Evolutionary conservation across 345 rosid species (phyloP), one percentile per base, ranked within the genome.

Genomic region (Firmiana major): DNA sequence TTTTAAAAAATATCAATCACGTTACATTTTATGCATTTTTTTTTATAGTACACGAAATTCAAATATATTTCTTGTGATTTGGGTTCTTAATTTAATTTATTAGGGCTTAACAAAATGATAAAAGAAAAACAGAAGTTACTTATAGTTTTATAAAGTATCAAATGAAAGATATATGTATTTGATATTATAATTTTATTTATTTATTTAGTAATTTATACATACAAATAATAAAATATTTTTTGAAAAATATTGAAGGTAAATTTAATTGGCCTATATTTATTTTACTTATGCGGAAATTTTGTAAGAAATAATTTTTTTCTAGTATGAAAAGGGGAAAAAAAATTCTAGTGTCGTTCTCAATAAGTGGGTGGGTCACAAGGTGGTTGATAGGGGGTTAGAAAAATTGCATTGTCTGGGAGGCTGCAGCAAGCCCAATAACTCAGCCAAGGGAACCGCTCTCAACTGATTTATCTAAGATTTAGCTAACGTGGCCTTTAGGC

Each of bases 361-460:
- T 12, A 15, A n/a, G 75, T 8, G 77, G 77, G 40, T 59, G 45
- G 77, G 77, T 66, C 64, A 64, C 13, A 7, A 49, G 79, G 66
- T 34, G 81, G 76, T 79, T 13, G 85, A 67, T 73, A 82, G 65
- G 63, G 78, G 79, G 71, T 82, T 80, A 73, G 87, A 79, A 78
- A 82, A 34, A 63, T 72, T 53, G 79, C 81, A 21, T 79, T 82
- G 76, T 79, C 84, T 79, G 36, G 26, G 71, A 58, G 77, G 76
- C 69, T 72, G 80, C 80, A 76, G 73, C 81, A 72, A 15, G 40
- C 73, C 70, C 77, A 77, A 74, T 74, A 5, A 24, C 76, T 59
- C 36, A 45, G 51, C 11, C 60, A 26, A 46, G 24, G 69, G 58
- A 58, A 40, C 72, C 64, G 77, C 46, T 78, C n/a, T 45, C 79